A percentile compares a stretch with the other conserved stretches of the same genome.
phyloP scores from a whole-genome alignment of 2,329 filamentous ascomycete genomes.

The Cercospora sp. region DNA sequence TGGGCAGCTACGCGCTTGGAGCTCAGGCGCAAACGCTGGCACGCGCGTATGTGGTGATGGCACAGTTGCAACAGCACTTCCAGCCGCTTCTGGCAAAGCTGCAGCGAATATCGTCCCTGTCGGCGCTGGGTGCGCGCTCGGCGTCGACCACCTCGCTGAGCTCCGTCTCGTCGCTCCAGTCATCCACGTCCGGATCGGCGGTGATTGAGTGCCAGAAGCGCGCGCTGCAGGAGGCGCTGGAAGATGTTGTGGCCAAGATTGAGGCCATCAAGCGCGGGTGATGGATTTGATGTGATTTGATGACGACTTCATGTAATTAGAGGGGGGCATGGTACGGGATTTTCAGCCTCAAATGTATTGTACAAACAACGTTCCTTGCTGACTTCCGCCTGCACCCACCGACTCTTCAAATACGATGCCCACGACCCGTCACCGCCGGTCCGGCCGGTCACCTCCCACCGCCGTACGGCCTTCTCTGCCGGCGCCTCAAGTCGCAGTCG shows the following conservation, averaged over 20 bases:
- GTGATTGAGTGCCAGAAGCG: slow-evolving; percentile 4
- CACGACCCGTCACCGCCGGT: not conserved
- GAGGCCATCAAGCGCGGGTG: slow-evolving; percentile 1
- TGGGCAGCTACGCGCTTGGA: slow-evolving; percentile 13
- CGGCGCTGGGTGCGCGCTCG: not conserved
- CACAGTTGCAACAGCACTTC: slow-evolving; percentile 14
- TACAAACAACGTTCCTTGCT: not conserved
- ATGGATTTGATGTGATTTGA: not conserved
- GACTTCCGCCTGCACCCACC: not conserved
- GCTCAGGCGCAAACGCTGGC: slow-evolving; percentile 5
- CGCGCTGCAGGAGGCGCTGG: slow-evolving; percentile 1
- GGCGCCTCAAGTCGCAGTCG: not conserved
- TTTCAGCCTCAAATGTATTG: not conserved
- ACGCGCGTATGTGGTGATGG: slow-evolving; percentile 13
- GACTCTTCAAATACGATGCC: not conserved
- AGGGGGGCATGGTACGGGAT: not conserved
- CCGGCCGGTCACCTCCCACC: not conserved
- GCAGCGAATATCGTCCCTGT: not conserved
- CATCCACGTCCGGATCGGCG: not conserved
- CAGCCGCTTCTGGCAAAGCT: slow-evolving; percentile 14
- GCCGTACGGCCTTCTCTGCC: not conserved
- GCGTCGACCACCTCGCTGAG: slow-evolving; percentile 1
- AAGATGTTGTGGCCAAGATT: not conserved
- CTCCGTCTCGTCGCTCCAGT: not conserved
- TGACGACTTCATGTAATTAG: not conserved